These are phyloP conservation scores for Phytophthora melonis DNA, from an alignment of 352 stramenopile genomes.

Conservation along the genomic window DNA sequence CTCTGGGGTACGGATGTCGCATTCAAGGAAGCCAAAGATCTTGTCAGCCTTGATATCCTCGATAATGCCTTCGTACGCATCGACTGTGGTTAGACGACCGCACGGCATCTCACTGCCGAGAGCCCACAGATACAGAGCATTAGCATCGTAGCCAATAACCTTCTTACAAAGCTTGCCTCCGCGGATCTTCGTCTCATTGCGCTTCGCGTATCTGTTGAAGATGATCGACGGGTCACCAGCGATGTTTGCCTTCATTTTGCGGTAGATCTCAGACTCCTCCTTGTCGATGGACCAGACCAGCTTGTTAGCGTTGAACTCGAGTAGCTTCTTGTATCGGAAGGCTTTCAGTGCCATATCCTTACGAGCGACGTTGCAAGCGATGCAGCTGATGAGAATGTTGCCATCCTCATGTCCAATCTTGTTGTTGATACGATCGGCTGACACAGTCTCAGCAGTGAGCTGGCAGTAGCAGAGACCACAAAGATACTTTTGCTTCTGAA, in stretches of 20 bases:
- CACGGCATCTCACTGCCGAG: conserved; percentile 46
- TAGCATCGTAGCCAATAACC: too few species aligned
- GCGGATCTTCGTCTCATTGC: conserved; percentile 14
- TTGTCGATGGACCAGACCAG: not conserved
- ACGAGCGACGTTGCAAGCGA: conserved; percentile 33
- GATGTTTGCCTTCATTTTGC: not conserved
- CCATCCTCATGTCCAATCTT: conserved; percentile 13
- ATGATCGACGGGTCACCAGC: not conserved
- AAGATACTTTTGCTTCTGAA: conserved; percentile 34
- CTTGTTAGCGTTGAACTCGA: conserved; percentile 23
- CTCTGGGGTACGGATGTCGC: conserved; percentile 46
- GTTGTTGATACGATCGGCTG: conserved; percentile 36
- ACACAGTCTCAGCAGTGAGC: conserved; percentile 35
- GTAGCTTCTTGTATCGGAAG: conserved; percentile 30
- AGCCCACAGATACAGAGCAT: not conserved
- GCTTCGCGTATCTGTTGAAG: conserved; percentile 24
- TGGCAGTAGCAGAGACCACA: conserved; percentile 32
- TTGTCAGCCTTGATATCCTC: conserved; percentile 43
- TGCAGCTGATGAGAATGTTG: conserved; percentile 28
- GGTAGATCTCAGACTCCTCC: conserved; percentile 1
- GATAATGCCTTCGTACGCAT: not conserved
- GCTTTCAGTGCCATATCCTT: conserved; percentile 38
- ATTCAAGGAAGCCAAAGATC: conserved; percentile 47
- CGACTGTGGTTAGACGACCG: conserved; percentile 4
- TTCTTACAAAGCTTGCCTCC: too few species aligned